phyloP scores from a whole-genome alignment of 768 basidiomycete species.

The Naganishia onofrii region DNA sequence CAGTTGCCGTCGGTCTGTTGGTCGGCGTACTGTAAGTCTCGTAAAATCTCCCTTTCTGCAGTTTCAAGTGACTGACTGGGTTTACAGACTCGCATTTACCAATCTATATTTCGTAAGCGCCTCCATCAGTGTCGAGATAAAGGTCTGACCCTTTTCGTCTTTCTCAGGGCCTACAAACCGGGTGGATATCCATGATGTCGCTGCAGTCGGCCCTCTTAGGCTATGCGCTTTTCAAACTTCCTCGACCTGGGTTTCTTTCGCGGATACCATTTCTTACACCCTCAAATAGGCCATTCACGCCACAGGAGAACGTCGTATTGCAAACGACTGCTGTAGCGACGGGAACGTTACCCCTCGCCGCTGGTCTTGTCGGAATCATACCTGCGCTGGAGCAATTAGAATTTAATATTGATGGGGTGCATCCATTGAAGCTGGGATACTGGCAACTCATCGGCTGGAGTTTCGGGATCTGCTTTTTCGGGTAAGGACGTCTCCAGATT shows the following conservation, averaged over 20 bases:
- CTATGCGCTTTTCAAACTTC: constrained; percentile 70
- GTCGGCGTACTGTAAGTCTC: constrained; percentile 67
- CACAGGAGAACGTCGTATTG: constrained; percentile 88
- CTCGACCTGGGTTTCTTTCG: constrained; percentile 48
- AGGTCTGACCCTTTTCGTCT: constrained; percentile 77
- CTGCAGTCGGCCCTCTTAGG: constrained; percentile 91
- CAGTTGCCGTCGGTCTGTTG: constrained; percentile 71
- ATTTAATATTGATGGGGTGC: constrained; percentile 69
- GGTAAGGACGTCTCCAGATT: constrained; percentile 55
- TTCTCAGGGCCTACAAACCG: constrained; percentile 28
- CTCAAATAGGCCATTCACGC: constrained; percentile 62
- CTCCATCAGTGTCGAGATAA: constrained; percentile 69
- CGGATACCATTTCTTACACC: constrained; percentile 54
- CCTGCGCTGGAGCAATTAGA: constrained; percentile 82
- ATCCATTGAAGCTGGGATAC: constrained; percentile 73
- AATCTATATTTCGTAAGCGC: constrained; percentile 59
- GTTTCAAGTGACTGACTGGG: constrained; percentile 7
- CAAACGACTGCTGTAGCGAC: constrained; percentile 96
- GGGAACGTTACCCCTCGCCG: constrained; percentile 59
- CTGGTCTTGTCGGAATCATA: constrained; percentile 81
- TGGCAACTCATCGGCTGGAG: constrained; percentile 77
- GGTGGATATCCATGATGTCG: constrained; percentile 66
- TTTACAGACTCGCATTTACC: constrained; percentile 57
- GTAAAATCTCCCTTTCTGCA: neutral
- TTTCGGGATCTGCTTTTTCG: constrained; percentile 88